Evolutionary conservation across 2,329 filamentous ascomycete species (phyloP).

Genomic region (Ophiostoma perfectum): DNA sequence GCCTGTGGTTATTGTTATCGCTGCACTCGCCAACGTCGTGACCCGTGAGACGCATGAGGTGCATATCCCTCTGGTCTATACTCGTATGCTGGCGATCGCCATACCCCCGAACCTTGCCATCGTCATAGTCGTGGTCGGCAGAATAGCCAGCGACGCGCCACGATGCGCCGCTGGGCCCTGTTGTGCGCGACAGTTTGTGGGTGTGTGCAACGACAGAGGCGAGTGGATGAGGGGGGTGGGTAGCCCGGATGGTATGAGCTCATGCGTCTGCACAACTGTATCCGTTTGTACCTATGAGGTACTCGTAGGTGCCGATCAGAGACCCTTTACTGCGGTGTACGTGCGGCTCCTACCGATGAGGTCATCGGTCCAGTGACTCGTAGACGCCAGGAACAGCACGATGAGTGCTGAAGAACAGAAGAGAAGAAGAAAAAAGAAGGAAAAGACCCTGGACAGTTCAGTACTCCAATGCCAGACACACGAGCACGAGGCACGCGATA

Average conservation of each 20-base stretch:
- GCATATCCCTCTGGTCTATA: not conserved
- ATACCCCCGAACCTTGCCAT: not conserved
- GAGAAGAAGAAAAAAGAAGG: too few species aligned
- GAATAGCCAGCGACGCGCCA: slow-evolving; percentile 30
- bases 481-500: slow-evolving; percentile 10
- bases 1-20: not conserved
- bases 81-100: not conserved
- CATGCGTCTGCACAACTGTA: not conserved
- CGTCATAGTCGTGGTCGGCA: slow-evolving; percentile 9
- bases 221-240: slow-evolving; percentile 3
- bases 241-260: slow-evolving; percentile 6
- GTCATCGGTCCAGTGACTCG: slow-evolving; percentile 9
- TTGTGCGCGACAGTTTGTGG: slow-evolving; percentile 21
- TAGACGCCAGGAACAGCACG: not conserved
- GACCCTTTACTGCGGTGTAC: slow-evolving; percentile 3
- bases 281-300: not conserved
- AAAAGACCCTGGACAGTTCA: too few species aligned
- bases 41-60: not conserved
- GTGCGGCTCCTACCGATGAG: not conserved
- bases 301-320: not conserved
- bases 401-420: not conserved
- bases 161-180: slow-evolving; percentile 28
- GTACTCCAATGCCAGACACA: not conserved
- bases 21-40: not conserved
- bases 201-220: not conserved